A percentile compares a stretch with the other conserved stretches of the same genome.
These are phyloP conservation scores for Penicillium sclerotiorum DNA, from an alignment of 2,329 filamentous ascomycete species.

Conservation along the genomic window DNA sequence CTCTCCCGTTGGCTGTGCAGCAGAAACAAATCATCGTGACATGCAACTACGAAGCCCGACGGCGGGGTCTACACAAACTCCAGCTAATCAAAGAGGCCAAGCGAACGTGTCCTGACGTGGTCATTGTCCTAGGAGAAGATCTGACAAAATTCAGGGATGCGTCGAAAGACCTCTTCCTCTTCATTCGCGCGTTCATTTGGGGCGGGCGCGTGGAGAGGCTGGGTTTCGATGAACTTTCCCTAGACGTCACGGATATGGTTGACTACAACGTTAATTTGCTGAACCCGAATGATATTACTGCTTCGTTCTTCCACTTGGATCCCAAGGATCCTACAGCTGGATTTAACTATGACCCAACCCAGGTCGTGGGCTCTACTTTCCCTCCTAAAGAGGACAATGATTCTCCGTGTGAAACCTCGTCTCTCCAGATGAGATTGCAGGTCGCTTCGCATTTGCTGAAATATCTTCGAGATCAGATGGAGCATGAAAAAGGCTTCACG, in stretches of 20 bases:
- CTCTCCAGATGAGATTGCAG: conserved; percentile 63
- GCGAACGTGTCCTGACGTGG: conserved; percentile 76
- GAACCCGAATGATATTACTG: conserved; percentile 63
- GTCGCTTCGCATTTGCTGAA: conserved; percentile 81
- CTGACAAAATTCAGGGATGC: conserved; percentile 81
- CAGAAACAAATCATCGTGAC: conserved; percentile 93
- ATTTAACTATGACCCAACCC: conserved; percentile 74
- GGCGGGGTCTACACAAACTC: conserved; percentile 69
- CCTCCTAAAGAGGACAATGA: conserved; percentile 39
- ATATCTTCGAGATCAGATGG: conserved; percentile 71
- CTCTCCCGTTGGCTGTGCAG: conserved; percentile 77
- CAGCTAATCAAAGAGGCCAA: conserved; percentile 83
- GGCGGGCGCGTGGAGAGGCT: conserved; percentile 75
- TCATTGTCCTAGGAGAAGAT: conserved; percentile 86
- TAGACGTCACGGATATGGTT: conserved; percentile 85
- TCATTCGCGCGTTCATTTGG: conserved; percentile 76
- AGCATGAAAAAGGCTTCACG: conserved; percentile 79
- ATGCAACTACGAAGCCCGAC: conserved; percentile 89
- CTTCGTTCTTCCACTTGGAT: conserved; percentile 81
- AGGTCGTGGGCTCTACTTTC: conserved; percentile 66
- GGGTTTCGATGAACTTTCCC: conserved; percentile 83
- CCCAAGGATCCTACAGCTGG: conserved; percentile 74
- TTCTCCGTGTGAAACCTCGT: conserved; percentile 10
- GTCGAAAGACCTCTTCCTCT: conserved; percentile 77
- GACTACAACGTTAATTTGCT: conserved; percentile 76